These are phyloP conservation scores for Aureobasidium sp. DNA, from an alignment of 2,329 filamentous ascomycete genomes.

Conservation along the genomic window DNA sequence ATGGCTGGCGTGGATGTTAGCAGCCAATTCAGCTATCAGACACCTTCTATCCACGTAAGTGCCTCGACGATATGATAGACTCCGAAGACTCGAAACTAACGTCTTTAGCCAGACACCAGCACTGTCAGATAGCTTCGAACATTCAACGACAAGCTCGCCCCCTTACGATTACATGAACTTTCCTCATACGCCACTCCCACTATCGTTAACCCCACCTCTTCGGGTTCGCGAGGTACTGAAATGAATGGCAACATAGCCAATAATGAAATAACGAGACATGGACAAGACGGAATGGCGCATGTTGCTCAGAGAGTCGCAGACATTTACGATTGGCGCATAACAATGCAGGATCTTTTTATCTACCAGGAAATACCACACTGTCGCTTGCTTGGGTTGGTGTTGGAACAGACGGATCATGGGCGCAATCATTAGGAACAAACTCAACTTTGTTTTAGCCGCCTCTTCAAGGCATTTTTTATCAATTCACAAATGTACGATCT, in stretches of 20 bases:
- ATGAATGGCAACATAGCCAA: not conserved
- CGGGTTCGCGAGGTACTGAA: conserved; percentile 19
- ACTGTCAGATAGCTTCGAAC: conserved; percentile 66
- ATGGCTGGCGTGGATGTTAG: conserved; percentile 59
- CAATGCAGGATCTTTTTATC: not conserved
- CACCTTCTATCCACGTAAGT: conserved; percentile 70
- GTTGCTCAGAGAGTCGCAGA: not conserved
- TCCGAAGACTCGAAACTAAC: too few species aligned
- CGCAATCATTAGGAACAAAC: not conserved
- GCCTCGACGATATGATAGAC: conserved; percentile 34
- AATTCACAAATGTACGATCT: not conserved
- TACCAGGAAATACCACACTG: conserved; percentile 8
- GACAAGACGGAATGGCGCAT: not conserved
- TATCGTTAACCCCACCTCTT: conserved; percentile 60
- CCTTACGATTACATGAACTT: conserved; percentile 32
- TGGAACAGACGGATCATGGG: not conserved
- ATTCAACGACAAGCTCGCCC: conserved; percentile 45
- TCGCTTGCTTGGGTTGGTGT: not conserved
- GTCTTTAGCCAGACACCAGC: conserved; percentile 58
- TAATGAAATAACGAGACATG: conserved; percentile 7
- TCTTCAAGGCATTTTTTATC: not conserved
- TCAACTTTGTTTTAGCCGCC: not conserved
- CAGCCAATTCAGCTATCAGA: conserved; percentile 47
- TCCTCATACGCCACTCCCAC: conserved; percentile 65
- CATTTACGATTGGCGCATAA: not conserved